phyloP scores from a whole-genome alignment of 805 yeast species.

The Blastobotrys attinorum region DNA sequence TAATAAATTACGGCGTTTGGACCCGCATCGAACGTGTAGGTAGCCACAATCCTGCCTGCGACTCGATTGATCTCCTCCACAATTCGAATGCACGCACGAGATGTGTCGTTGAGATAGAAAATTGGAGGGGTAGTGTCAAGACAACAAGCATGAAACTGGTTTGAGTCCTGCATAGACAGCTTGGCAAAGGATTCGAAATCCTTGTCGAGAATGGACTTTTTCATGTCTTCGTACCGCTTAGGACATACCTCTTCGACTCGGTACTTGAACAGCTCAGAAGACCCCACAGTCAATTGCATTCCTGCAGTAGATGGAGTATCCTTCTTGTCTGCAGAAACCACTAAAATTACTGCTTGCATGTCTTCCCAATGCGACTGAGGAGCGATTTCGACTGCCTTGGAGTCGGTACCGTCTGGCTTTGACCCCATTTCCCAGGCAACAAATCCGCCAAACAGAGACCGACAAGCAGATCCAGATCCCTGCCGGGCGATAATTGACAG shows the following conservation, averaged over 20 bases:
- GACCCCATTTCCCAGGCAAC: slow-evolving; percentile 99
- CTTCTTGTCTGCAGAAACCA: slow-evolving; percentile 87
- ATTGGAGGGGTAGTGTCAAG: slow-evolving; percentile 94
- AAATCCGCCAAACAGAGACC: slow-evolving; percentile 94
- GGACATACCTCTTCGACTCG: slow-evolving; percentile 84
- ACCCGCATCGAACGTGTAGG: slow-evolving; percentile 98
- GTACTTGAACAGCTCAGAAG: slow-evolving; percentile 77
- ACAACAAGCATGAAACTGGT: slow-evolving; percentile 97
- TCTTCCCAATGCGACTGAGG: slow-evolving; percentile 82
- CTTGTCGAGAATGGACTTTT: slow-evolving; percentile 57
- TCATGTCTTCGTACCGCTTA: slow-evolving; percentile 74
- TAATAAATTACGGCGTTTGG: slow-evolving; percentile 97
- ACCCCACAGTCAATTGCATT: slow-evolving; percentile 89
- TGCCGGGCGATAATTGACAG: slow-evolving; percentile 91
- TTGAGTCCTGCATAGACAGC: slow-evolving; percentile 92
- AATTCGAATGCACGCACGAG: slow-evolving; percentile 70
- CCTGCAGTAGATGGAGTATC: slow-evolving; percentile 94
- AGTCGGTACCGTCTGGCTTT: slow-evolving; percentile 71
- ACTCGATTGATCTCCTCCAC: slow-evolving; percentile 68
- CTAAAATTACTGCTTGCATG: slow-evolving; percentile 86
- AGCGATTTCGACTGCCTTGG: slow-evolving; percentile 89
- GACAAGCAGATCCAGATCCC: slow-evolving; percentile 98
- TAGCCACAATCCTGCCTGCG: slow-evolving; percentile 65
- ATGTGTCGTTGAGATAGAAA: slow-evolving; percentile 86
- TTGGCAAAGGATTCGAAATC: slow-evolving; percentile 79